Evolutionary conservation across 306 rosid species (phyloP), one percentile per base, ranked within the genome.

Genomic region (Trifolium subterraneum): DNA sequence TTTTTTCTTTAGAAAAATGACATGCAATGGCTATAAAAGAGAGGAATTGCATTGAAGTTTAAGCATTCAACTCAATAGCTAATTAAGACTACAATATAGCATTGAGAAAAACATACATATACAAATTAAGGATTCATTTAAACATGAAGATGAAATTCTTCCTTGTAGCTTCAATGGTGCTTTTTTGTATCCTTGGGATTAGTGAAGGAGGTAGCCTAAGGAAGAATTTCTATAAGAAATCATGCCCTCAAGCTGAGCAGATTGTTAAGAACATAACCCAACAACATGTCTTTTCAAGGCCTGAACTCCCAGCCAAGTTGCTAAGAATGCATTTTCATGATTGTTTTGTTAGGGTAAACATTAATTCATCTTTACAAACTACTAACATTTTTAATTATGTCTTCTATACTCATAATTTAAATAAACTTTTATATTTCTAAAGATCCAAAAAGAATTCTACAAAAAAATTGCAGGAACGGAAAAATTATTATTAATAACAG

Each of bases 291-390:
- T 66, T 69, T 11, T 39, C 36, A 20, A 81, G 80, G n/a, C 83
- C 87, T 20, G 10, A 19, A 6, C 75, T 86, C 72, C 80, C 88
- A 1, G 88, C 91, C 50, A 79, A 74, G 77, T 79, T 89, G 31
- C 65, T 88, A 1, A 86, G 90, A 58, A 4, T 88, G 89, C 90
- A 88, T 68, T 88, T 88, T 77, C 90, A 88, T 60, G 90, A 88
- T 33, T 87, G 93, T 62, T 89, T 88, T 75, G 91, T 87, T 52
- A 83, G 87, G 88, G 89, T 86, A 79, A 14, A 15, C 50, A 44
- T 13, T 12, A n/a, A 4, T 44, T 44, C n/a, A 13, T 44, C 50
- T 44, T 44, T 44, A 44, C n/a, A 44, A 9, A 12, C 6, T 12
- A 29, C 6, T 44, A 44, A 44, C 50, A 44, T 44, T 44, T 13